phyloP scores from a whole-genome alignment of 208 protist genomes.

The Trypanosomatidae sp. region DNA sequence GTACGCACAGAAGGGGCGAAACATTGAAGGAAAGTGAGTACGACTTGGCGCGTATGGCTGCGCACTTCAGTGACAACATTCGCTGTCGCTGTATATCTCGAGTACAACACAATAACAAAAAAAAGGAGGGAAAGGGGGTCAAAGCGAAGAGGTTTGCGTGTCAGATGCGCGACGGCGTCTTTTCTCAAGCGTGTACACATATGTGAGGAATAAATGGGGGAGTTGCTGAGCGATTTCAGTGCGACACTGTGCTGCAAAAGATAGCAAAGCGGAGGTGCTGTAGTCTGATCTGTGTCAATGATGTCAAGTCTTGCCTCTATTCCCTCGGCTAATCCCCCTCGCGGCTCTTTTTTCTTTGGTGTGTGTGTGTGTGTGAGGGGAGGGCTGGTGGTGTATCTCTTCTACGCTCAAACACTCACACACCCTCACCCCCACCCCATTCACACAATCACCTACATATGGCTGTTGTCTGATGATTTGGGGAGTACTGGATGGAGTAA shows the following conservation, averaged over 20 bases:
- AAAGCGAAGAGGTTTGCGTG: constrained; percentile 10
- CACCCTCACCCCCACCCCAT: neutral
- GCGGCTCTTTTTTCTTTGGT: neutral
- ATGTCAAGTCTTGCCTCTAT: neutral
- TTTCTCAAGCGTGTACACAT: neutral
- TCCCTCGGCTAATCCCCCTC: neutral
- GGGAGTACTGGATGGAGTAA: neutral
- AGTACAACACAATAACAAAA: neutral
- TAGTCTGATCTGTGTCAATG: neutral
- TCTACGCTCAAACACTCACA: neutral
- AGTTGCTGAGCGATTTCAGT: too few species aligned
- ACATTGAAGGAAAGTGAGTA: neutral
- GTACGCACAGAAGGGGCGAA: neutral
- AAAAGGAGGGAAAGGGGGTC: constrained; percentile 3
- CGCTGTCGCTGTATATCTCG: neutral
- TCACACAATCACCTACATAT: neutral
- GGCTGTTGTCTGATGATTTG: neutral
- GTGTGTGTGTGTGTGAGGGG: neutral
- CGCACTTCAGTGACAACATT: neutral
- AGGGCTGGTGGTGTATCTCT: neutral
- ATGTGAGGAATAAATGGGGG: neutral
- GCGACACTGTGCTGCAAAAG: neutral
- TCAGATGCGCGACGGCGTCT: neutral
- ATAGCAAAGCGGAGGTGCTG: neutral
- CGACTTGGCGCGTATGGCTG: constrained; percentile 13